These are phyloP conservation scores for Cynanchum wilfordii DNA, from an alignment of 257 asterid genomes.

Conservation along the genomic window DNA sequence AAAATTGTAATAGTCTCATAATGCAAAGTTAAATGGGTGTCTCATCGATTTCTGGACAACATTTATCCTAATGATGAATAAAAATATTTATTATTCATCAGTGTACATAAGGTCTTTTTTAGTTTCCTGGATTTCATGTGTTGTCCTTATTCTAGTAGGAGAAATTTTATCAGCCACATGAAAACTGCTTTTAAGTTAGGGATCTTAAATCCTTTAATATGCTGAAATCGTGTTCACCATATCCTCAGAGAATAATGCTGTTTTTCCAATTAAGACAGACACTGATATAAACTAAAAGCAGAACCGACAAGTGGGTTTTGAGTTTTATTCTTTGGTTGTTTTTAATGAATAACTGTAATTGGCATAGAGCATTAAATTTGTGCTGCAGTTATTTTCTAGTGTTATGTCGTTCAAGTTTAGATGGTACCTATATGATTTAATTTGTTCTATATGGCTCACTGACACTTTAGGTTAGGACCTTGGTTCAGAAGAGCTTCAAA, in stretches of 20 bases:
- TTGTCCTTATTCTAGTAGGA: neutral
- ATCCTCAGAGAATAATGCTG: neutral
- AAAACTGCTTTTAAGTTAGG: neutral
- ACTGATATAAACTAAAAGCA: neutral
- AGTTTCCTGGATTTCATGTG: neutral
- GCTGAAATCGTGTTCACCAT: neutral
- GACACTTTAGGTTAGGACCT: slow-evolving; percentile 71
- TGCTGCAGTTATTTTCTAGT: neutral
- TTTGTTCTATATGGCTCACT: slow-evolving; percentile 4
- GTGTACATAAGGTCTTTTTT: neutral
- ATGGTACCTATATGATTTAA: neutral
- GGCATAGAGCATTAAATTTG: neutral
- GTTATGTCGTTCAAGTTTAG: neutral
- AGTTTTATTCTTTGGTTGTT: neutral
- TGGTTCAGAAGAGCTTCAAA: slow-evolving; percentile 69
- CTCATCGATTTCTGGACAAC: neutral
- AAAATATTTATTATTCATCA: neutral
- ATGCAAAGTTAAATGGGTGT: neutral
- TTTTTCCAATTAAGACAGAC: neutral
- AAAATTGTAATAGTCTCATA: neutral
- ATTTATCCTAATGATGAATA: neutral
- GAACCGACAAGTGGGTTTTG: neutral
- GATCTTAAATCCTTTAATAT: neutral
- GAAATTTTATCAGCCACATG: neutral
- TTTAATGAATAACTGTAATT: neutral